These are phyloP conservation scores for Coniochaeta sp. DNA, from an alignment of 2,329 filamentous ascomycete genomes.

Conservation along the genomic window DNA sequence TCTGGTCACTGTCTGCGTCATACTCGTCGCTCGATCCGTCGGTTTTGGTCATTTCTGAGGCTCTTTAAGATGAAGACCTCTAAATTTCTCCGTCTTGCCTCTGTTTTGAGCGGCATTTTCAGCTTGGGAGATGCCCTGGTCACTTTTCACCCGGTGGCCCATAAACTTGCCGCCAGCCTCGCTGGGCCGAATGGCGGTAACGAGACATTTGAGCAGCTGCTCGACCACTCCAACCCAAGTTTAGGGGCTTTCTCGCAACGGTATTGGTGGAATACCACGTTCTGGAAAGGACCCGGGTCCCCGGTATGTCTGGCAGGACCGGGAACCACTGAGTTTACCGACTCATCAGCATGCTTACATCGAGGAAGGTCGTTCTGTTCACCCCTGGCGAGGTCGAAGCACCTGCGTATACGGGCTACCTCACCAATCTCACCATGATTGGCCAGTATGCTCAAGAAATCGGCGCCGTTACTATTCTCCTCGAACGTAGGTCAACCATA, in stretches of 20 bases:
- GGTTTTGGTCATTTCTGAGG: background rate
- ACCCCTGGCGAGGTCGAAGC: conserved; percentile 45
- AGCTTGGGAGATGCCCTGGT: background rate
- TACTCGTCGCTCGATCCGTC: background rate
- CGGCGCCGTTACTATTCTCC: conserved; percentile 43
- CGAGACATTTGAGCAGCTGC: conserved; percentile 34
- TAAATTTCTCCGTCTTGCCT: background rate
- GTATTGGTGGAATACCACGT: conserved; percentile 44
- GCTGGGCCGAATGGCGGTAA: background rate
- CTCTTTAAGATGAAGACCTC: background rate
- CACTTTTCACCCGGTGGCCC: background rate
- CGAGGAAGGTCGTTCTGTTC: conserved; percentile 36
- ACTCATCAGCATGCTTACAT: background rate
- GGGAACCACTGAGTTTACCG: conserved; percentile 1
- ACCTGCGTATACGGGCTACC: conserved; percentile 36
- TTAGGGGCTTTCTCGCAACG: conserved; percentile 47
- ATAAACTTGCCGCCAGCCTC: background rate
- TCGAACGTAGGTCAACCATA: conserved; percentile 37
- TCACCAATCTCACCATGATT: conserved; percentile 40
- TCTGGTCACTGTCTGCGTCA: background rate
- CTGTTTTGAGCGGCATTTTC: background rate
- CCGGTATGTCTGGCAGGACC: conserved; percentile 29
- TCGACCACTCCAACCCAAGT: conserved; percentile 50
- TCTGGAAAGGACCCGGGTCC: conserved; percentile 46
- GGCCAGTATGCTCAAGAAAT: conserved; percentile 44